These are phyloP conservation scores for Reticulascus tulasneorum DNA, from an alignment of 2,329 filamentous ascomycete species.

Conservation along the genomic window DNA sequence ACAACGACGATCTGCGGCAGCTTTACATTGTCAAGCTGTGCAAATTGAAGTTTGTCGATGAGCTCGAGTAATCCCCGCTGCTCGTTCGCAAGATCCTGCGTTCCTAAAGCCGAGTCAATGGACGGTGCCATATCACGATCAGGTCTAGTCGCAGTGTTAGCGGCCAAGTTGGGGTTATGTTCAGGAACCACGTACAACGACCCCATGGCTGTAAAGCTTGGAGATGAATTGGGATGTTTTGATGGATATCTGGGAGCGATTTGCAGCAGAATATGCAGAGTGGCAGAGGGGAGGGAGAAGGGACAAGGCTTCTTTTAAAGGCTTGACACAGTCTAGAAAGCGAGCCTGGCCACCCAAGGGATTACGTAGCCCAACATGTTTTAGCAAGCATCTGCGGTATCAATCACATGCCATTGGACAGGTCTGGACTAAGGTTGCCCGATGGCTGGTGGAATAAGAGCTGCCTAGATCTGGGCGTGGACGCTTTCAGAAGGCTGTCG, in stretches of 20 bases:
- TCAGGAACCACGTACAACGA: slow-evolving; percentile 12
- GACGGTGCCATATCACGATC: slow-evolving; percentile 30
- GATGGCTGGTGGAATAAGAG: neutral
- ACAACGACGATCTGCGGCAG: slow-evolving; percentile 62
- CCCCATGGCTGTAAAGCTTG: slow-evolving; percentile 8
- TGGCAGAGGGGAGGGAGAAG: neutral
- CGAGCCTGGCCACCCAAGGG: neutral
- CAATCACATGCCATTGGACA: slow-evolving; percentile 9
- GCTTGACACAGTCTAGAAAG: slow-evolving; percentile 8
- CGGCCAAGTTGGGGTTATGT: slow-evolving; percentile 6
- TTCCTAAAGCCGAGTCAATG: slow-evolving; percentile 45
- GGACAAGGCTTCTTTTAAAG: slow-evolving; percentile 5
- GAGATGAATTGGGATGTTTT: neutral
- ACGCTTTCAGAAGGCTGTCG: slow-evolving; percentile 12
- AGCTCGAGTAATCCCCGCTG: slow-evolving; percentile 55
- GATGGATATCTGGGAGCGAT: neutral
- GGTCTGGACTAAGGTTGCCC: too few species aligned
- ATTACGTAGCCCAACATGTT: slow-evolving; percentile 1
- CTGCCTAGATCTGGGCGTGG: slow-evolving; percentile 11
- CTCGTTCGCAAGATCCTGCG: slow-evolving; percentile 47
- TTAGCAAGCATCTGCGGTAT: neutral
- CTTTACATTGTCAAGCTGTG: slow-evolving; percentile 47
- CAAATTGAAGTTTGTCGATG: slow-evolving; percentile 51
- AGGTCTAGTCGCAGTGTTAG: slow-evolving; percentile 11
- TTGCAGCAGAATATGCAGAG: neutral